A percentile compares a stretch with the other conserved stretches of the same genome.
These are phyloP conservation scores for Tulasnella sp. DNA, from an alignment of 768 basidiomycete genomes.

Conservation along the genomic window DNA sequence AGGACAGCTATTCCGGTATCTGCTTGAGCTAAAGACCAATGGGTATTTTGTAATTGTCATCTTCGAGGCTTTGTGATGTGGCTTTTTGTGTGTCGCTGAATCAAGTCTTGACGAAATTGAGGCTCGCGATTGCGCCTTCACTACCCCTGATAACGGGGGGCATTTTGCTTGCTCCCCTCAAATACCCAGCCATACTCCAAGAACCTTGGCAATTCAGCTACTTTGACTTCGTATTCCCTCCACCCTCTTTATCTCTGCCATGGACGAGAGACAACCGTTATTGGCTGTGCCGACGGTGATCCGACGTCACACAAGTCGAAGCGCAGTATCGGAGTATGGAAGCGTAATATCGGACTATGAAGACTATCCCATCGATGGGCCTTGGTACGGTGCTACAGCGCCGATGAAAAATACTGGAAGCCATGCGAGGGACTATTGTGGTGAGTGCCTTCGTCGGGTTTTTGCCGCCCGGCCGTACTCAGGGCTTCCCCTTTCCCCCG, in stretches of 20 bases:
- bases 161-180: background rate
- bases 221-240: background rate
- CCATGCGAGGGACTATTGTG: background rate
- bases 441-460: background rate
- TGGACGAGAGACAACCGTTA: background rate
- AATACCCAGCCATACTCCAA: background rate
- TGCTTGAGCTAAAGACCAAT: background rate
- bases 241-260: background rate
- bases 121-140: background rate
- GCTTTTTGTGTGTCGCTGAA: background rate
- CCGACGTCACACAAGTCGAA: background rate
- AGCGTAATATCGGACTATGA: background rate
- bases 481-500: background rate
- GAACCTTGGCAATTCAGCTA: background rate
- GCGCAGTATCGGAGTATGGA: background rate
- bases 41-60: background rate
- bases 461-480: background rate
- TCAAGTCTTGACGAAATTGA: background rate
- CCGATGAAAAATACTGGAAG: background rate
- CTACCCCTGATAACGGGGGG: background rate
- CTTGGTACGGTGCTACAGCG: background rate
- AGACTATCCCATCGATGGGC: background rate
- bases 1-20: background rate
- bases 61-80: background rate
- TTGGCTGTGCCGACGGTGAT: background rate